Evolutionary conservation across 1,284 basidiomycete species (phyloP), one percentile per base, ranked within the genome.

Genomic region (Calocybe gambosa): DNA sequence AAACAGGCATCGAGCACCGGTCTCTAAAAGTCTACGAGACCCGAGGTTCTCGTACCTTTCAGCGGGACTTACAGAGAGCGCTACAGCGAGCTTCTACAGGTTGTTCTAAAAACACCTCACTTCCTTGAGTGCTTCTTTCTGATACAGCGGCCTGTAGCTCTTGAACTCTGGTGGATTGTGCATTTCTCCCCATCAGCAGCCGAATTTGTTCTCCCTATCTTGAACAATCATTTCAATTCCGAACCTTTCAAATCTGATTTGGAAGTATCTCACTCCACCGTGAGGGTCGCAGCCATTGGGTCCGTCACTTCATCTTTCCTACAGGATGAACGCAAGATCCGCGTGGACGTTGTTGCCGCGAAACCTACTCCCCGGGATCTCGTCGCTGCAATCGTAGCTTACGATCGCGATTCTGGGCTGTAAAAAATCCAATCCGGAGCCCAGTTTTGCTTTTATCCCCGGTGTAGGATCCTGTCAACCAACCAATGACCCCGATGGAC

Each of bases 101-200:
- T 61, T 43, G 13, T 19, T 36, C 45, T 36, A 31, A 6, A 31
- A 9, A 13, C 15, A 7, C 23, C 37, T 35, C 5, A 28, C 42
- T n/a, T 29, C 18, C 16, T 13, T 23, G 9, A 29, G 33, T 26
- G 5, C 13, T 49, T 26, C 21, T 26, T 26, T 39, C 44, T 46
- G 16, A 48, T n/a, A 20, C 20, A 42, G 21, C 9, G 23, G 43
- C 23, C 26, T 25, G 19, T 46, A 63, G 61, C 45, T 40, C 38
- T 41, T 5, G 28, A 43, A 15, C 41, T 23, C 45, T 82, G 80
- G 77, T 88, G 86, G 84, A 75, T 88, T 6, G 75, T 80, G 12
- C 78, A 79, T 58, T 90, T 89, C 55, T 83, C 88, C 0, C 88
- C 87, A 1, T 89, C 85, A 1, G 73, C 77, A 1, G 78, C 85